phyloP scores from a whole-genome alignment of 108 stramenopile genomes.

The Nitzschia inconspicua region DNA sequence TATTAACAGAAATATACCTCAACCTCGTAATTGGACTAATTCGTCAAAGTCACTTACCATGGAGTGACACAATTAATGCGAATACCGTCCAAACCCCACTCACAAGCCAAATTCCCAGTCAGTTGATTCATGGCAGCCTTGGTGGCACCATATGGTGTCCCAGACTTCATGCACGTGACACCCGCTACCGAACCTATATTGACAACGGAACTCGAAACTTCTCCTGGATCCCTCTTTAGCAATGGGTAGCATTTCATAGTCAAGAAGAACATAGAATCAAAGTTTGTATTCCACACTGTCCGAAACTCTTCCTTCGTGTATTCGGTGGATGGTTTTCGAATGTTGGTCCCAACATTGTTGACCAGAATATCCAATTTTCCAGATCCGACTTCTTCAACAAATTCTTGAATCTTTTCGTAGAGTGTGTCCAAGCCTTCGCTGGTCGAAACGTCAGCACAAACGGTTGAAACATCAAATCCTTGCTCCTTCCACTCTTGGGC shows the following conservation, averaged over 20 bases:
- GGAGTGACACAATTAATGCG: slow-evolving; percentile 82
- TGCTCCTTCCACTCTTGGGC: slow-evolving; percentile 59
- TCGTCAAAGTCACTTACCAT: slow-evolving; percentile 30
- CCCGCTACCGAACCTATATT: slow-evolving; percentile 95
- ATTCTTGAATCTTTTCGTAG: slow-evolving; percentile 33
- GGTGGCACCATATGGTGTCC: slow-evolving; percentile 75
- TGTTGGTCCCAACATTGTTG: slow-evolving; percentile 94
- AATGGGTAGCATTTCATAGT: slow-evolving; percentile 61
- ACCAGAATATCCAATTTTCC: slow-evolving; percentile 84
- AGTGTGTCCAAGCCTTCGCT: slow-evolving; percentile 53
- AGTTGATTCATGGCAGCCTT: slow-evolving; percentile 98
- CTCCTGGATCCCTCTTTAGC: slow-evolving; percentile 40
- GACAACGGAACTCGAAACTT: slow-evolving; percentile 64
- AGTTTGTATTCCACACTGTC: slow-evolving; percentile 83
- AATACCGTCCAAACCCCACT: slow-evolving; percentile 83
- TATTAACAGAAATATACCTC: no score
- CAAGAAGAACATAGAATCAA: slow-evolving; percentile 72
- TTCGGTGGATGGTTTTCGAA: slow-evolving; percentile 84
- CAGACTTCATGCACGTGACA: slow-evolving; percentile 84
- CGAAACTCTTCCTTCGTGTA: slow-evolving; percentile 85
- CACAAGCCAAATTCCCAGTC: slow-evolving; percentile 90
- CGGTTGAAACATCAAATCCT: slow-evolving; percentile 58
- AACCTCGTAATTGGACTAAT: no score
- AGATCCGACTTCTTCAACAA: slow-evolving; percentile 25
- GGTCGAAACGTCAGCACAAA: slow-evolving; percentile 73